Evolutionary conservation across 768 basidiomycete species (phyloP).

Genomic region (Russula olivacea): DNA sequence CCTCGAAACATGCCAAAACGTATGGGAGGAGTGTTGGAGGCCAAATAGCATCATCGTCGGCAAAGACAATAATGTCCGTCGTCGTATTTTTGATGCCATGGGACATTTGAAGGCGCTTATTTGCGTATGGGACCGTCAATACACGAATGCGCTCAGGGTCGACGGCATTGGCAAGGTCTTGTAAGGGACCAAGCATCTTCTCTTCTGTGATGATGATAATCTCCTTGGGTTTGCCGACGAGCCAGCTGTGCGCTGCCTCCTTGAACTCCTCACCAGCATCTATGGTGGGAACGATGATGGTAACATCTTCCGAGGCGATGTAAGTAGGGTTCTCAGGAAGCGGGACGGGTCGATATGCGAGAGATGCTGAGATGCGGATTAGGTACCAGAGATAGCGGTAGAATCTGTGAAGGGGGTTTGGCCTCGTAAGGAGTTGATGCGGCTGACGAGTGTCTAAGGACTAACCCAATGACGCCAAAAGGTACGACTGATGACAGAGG

Average conservation of each 20-base stretch:
- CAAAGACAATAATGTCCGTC: conserved; percentile 91
- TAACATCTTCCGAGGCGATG: conserved; percentile 86
- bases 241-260: conserved; percentile 88
- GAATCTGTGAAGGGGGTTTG: conserved; percentile 45
- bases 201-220: conserved; percentile 77
- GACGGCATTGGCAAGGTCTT: conserved; percentile 83
- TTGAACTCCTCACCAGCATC: conserved; percentile 96
- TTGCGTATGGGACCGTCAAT: conserved; percentile 86
- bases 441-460: conserved; percentile 10
- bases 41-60: conserved; percentile 96
- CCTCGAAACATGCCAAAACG: conserved; percentile 88
- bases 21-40: conserved; percentile 85
- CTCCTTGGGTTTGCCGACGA: conserved; percentile 85
- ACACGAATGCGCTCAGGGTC: conserved; percentile 81
- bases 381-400: conserved; percentile 92
- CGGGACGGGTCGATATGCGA: conserved; percentile 82
- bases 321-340: conserved; percentile 89
- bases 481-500: conserved; percentile 60
- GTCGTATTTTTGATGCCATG: conserved; percentile 88
- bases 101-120: conserved; percentile 91
- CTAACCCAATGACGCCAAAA: conserved; percentile 82
- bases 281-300: conserved; percentile 93
- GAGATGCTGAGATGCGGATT: conserved; percentile 74
- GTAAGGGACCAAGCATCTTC: conserved; percentile 83
- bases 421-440: neutral